These are phyloP conservation scores for Trametopsis cervina DNA, from an alignment of 768 basidiomycete genomes.

Conservation along the genomic window DNA sequence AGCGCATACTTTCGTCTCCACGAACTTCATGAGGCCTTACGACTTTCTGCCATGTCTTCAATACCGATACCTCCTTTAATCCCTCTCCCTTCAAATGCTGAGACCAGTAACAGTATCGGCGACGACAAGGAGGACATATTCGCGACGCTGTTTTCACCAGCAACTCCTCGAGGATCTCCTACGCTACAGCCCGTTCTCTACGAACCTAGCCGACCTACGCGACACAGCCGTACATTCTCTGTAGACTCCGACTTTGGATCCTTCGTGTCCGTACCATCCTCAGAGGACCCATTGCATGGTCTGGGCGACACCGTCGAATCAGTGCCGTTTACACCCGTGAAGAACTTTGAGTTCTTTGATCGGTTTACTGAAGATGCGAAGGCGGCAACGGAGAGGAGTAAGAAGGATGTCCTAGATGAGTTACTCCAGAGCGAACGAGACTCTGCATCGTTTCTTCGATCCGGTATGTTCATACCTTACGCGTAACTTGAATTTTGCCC, in stretches of 20 bases:
- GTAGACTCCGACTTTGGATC: constrained; percentile 51
- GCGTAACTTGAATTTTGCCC: too few relatives aligned
- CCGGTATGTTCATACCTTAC: background rate
- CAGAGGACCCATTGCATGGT: constrained; percentile 42
- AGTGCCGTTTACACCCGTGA: constrained; percentile 12
- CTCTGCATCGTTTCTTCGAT: constrained; percentile 51
- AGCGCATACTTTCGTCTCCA: too few relatives aligned
- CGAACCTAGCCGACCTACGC: background rate
- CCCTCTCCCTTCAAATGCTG: constrained; percentile 16
- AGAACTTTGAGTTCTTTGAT: constrained; percentile 47
- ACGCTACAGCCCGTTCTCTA: constrained; percentile 7
- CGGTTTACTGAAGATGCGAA: constrained; percentile 53
- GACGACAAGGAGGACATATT: constrained; percentile 26
- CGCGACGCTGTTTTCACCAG: constrained; percentile 28
- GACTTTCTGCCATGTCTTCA: constrained; percentile 1
- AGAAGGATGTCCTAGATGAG: constrained; percentile 54
- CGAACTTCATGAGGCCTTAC: background rate
- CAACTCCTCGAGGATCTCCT: constrained; percentile 27
- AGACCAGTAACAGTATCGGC: background rate
- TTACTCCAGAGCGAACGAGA: constrained; percentile 62
- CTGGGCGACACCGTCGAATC: constrained; percentile 4
- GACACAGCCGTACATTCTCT: constrained; percentile 16
- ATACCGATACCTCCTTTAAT: constrained; percentile 21
- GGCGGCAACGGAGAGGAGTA: constrained; percentile 42
- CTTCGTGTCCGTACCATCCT: constrained; percentile 49